Base-by-base conservation (phyloP, 2,329 filamentous ascomycete genomes). In the Ophiostoma tasmaniense region DNA sequence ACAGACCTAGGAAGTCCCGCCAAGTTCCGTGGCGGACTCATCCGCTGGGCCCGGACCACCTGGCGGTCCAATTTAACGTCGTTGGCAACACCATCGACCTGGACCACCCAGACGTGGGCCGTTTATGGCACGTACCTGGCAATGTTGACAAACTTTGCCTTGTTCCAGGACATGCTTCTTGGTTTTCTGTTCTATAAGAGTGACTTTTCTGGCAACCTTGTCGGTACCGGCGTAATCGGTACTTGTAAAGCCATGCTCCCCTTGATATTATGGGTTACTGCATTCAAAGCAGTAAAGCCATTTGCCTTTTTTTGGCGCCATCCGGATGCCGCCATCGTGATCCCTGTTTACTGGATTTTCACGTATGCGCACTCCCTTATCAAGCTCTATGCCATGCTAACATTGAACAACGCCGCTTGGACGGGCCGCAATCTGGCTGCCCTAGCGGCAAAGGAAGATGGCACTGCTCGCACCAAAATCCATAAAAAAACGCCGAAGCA, bases 251-350 rank as follows among this genome's bases (percentile, higher is more conserved):
- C 28, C 35, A 35, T 74, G 1, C 28, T 13, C 0, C 37, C 50
- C 20, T 73, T 79, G 1, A 71, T 75, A 3, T 2, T 70, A n/a
- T 88, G 82, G 81, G 82, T 88, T 64, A 62, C 86, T 13, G 74
- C 77, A n/a, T 81, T 81, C 45, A 90, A 89, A 79, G 74, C 82
- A 22, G 76, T 87, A 72, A 89, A 89, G 78, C 76, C 86, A 17
- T 75, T 82, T 0, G 80, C 83, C 0, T 82, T 88, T 73, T 83
- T 87, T 71, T 68, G 73, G 3, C 79, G 79, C 0, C 71, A 88
- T 71, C 86, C 86, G 0, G 69, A 73, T 0, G 87, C 90, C 73
- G 71, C 86, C 2, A 66, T 77, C 0, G 81, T 84, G 69, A 76
- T 89, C 1, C 81, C 83, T 0, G 77, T 74, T 0, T 82, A 84